Evolutionary conservation across 441 rosid species (phyloP), one percentile per base, ranked within the genome.

Genomic region (Cnidoscolus chayamansa): DNA sequence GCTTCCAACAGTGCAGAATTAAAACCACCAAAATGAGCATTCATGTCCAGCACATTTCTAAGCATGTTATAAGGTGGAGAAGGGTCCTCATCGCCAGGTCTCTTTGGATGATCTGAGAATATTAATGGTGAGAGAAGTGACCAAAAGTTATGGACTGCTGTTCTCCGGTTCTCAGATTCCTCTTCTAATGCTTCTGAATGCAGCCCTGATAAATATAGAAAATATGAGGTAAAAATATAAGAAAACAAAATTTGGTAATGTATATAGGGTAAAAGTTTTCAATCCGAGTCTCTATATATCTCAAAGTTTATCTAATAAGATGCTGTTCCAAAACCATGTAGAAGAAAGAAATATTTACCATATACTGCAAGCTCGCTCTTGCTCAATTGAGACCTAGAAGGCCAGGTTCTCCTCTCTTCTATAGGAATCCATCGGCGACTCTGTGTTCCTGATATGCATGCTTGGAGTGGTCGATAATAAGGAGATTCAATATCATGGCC

Each of bases 61-160:
- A 93, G 84, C 97, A 91, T 96, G 88, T 93, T 96, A 80, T 86
- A 96, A 43, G 99, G 98, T 25, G 99, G 97, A 4, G 90, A 85
- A 63, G 99, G 98, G 79, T 96, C 99, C 84, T 96, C 98, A 50
- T 90, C 94, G 11, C 98, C 99, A 0, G 97, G 98, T 82, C 99
- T 92, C 80, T 96, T 96, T 6, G 98, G 99, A 81, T 96, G 99
- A 83, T 96, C 99, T 0, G 98, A 93, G 89, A 93, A 96, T 84
- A 96, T 90, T 69, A 96, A 67, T 10, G 98, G 98, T 10, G 99
- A 96, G 63, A 93, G 82, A 80, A 96, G 96, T 19, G 99, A 91
- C 99, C 99, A 96, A 81, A 86, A 93, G 80, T 96, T 87, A 62
- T 79, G 71, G 57, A 90, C 83, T 60, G 88, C 86, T 64, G 68